Evolutionary conservation across 352 stramenopile species (phyloP).

Genomic region (Globisporangium sylvaticum): DNA sequence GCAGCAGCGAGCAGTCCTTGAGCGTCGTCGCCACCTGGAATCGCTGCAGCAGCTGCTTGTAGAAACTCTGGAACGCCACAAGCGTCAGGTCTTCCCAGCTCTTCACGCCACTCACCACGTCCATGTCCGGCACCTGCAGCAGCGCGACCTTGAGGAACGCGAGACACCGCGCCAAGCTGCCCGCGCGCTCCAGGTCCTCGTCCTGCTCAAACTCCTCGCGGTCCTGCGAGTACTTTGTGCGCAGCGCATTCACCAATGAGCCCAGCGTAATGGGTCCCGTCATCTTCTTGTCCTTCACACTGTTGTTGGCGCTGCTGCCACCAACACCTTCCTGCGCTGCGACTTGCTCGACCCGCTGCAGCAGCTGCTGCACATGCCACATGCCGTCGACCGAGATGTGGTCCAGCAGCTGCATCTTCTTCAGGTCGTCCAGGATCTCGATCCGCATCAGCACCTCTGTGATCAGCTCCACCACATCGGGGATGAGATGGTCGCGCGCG

Average conservation of each 20-base stretch:
- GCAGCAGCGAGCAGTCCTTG: conserved; percentile 81
- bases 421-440: conserved; percentile 74
- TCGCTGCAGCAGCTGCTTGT: conserved; percentile 55
- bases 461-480: conserved; percentile 70
- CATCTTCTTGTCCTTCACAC: conserved; percentile 3
- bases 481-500: conserved; percentile 42
- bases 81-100: conserved; percentile 43
- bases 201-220: conserved; percentile 21
- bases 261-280: conserved; percentile 10
- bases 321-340: conserved; percentile 12
- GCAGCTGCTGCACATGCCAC: conserved; percentile 57
- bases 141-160: conserved; percentile 52
- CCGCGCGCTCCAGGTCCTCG: conserved; percentile 34
- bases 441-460: conserved; percentile 69
- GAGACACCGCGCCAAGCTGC: conserved; percentile 40
- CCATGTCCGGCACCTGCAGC: conserved; percentile 32
- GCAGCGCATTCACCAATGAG: conserved; percentile 26
- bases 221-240: conserved; percentile 11
- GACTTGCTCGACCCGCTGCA: conserved; percentile 31
- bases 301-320: neutral
- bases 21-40: conserved; percentile 83
- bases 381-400: conserved; percentile 77
- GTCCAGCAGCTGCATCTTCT: conserved; percentile 81
- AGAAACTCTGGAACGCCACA: conserved; percentile 42
- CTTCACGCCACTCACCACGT: conserved; percentile 20